Conservation (phyloP, 495 filamentous ascomycete species). For the Neurospora intermedia region DNA sequence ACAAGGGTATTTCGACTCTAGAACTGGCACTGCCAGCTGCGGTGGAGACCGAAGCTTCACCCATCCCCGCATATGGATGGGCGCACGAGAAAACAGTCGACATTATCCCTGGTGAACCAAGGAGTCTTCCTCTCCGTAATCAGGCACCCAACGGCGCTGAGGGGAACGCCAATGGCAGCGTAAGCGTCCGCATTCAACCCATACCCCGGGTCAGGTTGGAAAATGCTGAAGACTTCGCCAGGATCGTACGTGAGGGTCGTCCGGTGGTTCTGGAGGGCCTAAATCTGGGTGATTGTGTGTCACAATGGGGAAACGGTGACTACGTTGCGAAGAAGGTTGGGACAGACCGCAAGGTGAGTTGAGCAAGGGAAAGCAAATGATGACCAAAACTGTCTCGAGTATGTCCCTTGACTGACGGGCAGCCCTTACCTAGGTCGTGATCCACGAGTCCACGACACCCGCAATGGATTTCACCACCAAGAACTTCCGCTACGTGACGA, state of each 20-base stretch:
- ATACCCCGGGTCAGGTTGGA: constrained; percentile 43
- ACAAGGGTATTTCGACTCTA: constrained; percentile 17
- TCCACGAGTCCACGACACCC: constrained; percentile 53
- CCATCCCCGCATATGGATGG: constrained; percentile 3
- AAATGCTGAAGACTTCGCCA: constrained; percentile 39
- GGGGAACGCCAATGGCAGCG: background rate
- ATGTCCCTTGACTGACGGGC: background rate
- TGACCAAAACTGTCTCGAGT: background rate
- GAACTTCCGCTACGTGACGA: constrained; percentile 70
- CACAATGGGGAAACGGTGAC: constrained; percentile 51
- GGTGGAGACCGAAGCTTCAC: background rate
- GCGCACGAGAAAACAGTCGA: constrained; percentile 17
- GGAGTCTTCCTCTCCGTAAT: background rate
- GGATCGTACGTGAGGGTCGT: constrained; percentile 43
- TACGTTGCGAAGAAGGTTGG: constrained; percentile 60
- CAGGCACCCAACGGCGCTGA: background rate
- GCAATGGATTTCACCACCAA: constrained; percentile 72
- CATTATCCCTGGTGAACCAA: constrained; percentile 11
- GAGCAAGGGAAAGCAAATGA: background rate
- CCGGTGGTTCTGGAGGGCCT: constrained; percentile 57
- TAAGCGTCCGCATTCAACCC: constrained; percentile 6
- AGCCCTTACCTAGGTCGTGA: constrained; percentile 42
- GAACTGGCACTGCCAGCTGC: background rate
- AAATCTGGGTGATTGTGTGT: constrained; percentile 55
- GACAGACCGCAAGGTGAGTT: constrained; percentile 47